Conservation (phyloP, 1,284 basidiomycete genomes). For the Ganoderma lucidum region DNA sequence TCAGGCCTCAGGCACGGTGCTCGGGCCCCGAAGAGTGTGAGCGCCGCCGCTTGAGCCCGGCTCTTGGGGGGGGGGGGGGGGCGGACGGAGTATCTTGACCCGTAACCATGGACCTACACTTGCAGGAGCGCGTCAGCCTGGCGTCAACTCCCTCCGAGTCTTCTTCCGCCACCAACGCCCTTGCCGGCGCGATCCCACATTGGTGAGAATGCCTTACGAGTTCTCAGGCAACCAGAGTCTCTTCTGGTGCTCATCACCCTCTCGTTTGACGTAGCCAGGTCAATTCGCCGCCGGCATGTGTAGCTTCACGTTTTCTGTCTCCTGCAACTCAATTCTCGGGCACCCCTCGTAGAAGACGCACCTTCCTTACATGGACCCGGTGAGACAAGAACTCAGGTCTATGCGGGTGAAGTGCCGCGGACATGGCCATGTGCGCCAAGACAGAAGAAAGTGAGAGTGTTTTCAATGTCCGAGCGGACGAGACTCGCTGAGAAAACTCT, state of each 20-base stretch:
- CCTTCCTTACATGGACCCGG: not conserved
- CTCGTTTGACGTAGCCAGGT: slow-evolving; percentile 5
- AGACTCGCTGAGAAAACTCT: slow-evolving; percentile 4
- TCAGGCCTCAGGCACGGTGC: not conserved
- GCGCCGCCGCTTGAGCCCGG: not conserved
- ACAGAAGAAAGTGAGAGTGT: slow-evolving; percentile 15
- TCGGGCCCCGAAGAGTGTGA: not conserved
- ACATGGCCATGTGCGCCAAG: slow-evolving; percentile 2
- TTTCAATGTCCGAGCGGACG: slow-evolving; percentile 14
- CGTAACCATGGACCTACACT: not conserved
- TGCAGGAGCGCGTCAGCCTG: not conserved
- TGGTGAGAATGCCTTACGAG: not conserved
- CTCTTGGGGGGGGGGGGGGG: too few relatives aligned
- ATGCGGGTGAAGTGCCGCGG: not conserved
- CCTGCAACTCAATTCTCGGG: slow-evolving; percentile 11
- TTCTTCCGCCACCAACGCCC: not conserved
- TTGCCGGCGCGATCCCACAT: slow-evolving; percentile 9
- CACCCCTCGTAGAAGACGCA: slow-evolving; percentile 2
- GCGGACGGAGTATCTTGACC: too few relatives aligned
- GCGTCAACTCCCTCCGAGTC: not conserved
- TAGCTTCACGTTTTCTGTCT: slow-evolving; percentile 2
- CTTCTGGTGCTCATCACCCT: slow-evolving; percentile 14
- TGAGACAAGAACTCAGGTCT: slow-evolving; percentile 17
- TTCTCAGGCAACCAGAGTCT: slow-evolving; percentile 15
- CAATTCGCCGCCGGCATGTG: slow-evolving; percentile 17